Evolutionary conservation across 352 stramenopile species (phyloP), one percentile per base, ranked within the genome.

Genomic region (Phytophthora cryptogea): DNA sequence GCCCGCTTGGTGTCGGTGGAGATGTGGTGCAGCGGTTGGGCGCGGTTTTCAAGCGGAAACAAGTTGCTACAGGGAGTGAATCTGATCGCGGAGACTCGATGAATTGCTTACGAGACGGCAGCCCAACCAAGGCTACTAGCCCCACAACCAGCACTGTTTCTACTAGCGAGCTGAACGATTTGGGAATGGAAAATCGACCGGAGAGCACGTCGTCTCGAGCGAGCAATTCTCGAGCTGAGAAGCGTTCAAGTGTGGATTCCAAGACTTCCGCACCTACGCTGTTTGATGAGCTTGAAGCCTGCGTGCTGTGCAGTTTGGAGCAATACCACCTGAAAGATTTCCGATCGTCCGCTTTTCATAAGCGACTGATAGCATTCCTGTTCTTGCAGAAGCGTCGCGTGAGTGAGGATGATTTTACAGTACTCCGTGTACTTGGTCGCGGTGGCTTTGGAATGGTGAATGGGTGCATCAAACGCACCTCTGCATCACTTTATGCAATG

Each of bases 371-470:
- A 23, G 81, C 91, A n/a, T 98, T 98, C 61, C 60, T 98, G 31
- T 97, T 87, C 62, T 71, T 98, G 48, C 83, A 95, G 71, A 93
- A 96, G 61, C 78, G 85, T 31, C 82, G 77, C 39, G 86, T 99
- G 17, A 87, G 85, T 16, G 92, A 98, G 60, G 89, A 98, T 36
- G 95, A 99, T 62, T 99, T 99, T 64, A 97, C 94, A 33, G 70
- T 98, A 16, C 96, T 99, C 62, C 85, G 97, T 46, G 88, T 98
- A 41, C 80, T 99, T 23, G 97, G 97, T 20, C 82, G 96, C 47
- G 97, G 97, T 42, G 97, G 97, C 16, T 99, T 99, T 67, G 97
- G 96, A 42, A 93, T 97, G 76, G 96, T 99, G 26, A 98, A 97
- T 73, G 97, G 94, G 46, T 98, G 95, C 56, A 99, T 98, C 73